Evolutionary conservation across 192 early-diverging fungal species (phyloP), one percentile per base, ranked within the genome.

Genomic region (Irineochytrium annulatum): DNA sequence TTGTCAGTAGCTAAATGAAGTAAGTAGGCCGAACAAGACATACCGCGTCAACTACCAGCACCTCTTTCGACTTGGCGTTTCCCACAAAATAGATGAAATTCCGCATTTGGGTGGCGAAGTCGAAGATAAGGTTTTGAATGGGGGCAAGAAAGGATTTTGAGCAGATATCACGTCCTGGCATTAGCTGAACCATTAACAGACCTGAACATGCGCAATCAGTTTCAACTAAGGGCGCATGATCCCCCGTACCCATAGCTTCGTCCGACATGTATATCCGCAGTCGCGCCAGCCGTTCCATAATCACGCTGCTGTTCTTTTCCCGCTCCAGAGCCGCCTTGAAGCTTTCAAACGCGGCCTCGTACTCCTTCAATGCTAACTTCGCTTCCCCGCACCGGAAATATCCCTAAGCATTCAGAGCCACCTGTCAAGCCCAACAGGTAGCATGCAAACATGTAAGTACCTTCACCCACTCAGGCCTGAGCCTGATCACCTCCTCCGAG

Each of bases 61-160:
- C 91, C 57, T 90, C 77, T 52, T 78, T 77, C 49, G 78, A 80
- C 13, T 77, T 72, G 27, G 62, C 62, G 65, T 94, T 89, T 28
- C 72, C 90, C 11, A 95, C 72, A 22, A 93, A 55, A 69, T 95
- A 92, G 19, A 93, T 78, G 57, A 86, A 91, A 71, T 96, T 96
- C 43, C 77, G 79, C 91, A 96, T 92, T 22, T 84, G 77, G 8
- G 65, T 65, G 5, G 93, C 93, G 69, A 86, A 91, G 44, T 82
- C 81, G 63, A 84, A 90, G 29, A 96, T 82, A 45, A 77, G 52
- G 34, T 78, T 81, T 56, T 91, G 86, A 39, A 96, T 85, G 39
- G 88, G 90, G 31, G 86, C 82, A 30, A 83, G 59, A 20, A 78
- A 32, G 26, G 84, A 65, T 41, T 65, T 72, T 33, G 67, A 44